Evolutionary conservation across 805 yeast species (phyloP), one percentile per base, ranked within the genome.

Genomic region (Saccharomycopsis guyanensis): DNA sequence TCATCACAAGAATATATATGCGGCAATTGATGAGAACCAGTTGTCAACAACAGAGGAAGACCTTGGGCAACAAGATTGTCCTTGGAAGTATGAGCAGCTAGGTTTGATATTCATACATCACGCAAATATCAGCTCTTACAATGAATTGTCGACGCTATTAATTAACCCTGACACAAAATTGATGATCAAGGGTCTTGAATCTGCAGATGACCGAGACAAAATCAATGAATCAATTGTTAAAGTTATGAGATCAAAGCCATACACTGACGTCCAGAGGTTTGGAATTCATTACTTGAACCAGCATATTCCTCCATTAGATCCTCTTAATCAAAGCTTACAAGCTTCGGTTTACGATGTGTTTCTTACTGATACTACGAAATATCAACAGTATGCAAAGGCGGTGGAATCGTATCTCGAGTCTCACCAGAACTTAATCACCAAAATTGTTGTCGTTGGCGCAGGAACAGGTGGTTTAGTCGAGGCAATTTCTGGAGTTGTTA

Each of bases 391-490:
- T 59, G 80, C 72, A 49, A 55, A 64, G 23, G 95, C 95, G 1
- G 75, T 84, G 3, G n/a, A n/a, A n/a, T n/a, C n/a, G n/a, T n/a
- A n/a, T n/a, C n/a, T n/a, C n/a, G n/a, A n/a, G n/a, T n/a, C n/a
- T n/a, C n/a, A n/a, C n/a, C n/a, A n/a, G n/a, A n/a, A n/a, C n/a
- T n/a, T n/a, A n/a, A 48, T 56, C 2, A 58, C 57, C 39, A 45
- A 53, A 38, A 31, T 33, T 33, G 70, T 83, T 3, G 72, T 89
- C 2, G 78, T 83, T 2, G 97, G 97, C 0, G 93, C 96, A 0
- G 97, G 97, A 1, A 66, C 87, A 38, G 97, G 97, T 1, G 89
- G 91, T 0, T 62, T 89, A 24, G 78, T 88, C 2, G 79, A 79
- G 38, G 66, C 72, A 18, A 66, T 75, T 0, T 63, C 73, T 25